Evolutionary conservation across 257 asterid species (phyloP).

Genomic region (Primulina eburnea): DNA sequence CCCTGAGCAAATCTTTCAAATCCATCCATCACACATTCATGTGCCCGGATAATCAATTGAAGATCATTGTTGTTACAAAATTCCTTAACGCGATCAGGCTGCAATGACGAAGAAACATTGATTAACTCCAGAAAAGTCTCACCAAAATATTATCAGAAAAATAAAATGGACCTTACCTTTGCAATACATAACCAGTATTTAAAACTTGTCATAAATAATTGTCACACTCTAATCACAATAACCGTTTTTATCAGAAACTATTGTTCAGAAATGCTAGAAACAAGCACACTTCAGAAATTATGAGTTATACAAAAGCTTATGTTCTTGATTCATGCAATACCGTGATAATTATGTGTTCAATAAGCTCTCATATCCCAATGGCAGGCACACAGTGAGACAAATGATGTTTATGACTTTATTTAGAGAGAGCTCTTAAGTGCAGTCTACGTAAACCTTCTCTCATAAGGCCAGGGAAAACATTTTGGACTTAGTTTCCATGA

Average conservation of each 20-base stretch:
- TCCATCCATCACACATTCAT: conserved; percentile 99
- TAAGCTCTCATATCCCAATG: not conserved
- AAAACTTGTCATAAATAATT: not conserved
- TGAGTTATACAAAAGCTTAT: not conserved
- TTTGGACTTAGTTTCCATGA: not conserved
- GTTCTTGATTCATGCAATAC: not conserved
- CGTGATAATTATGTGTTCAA: not conserved
- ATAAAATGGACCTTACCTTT: conserved; percentile 56
- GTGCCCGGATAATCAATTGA: conserved; percentile 92
- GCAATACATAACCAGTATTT: not conserved
- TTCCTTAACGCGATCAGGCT: conserved; percentile 99
- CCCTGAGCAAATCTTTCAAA: conserved; percentile 99
- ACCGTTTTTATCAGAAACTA: not conserved
- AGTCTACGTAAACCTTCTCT: not conserved
- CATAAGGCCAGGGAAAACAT: not conserved
- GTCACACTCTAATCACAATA: not conserved
- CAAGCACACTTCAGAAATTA: not conserved
- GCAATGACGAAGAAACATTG: conserved; percentile 28
- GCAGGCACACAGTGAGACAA: not conserved
- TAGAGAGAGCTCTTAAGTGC: not conserved
- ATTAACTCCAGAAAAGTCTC: not conserved
- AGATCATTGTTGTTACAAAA: conserved; percentile 95
- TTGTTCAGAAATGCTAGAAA: too few species aligned
- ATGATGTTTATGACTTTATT: not conserved
- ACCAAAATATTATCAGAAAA: conserved; percentile 10